Conservation (phyloP, 768 basidiomycete species). For the Coprinopsis cinerea region DNA sequence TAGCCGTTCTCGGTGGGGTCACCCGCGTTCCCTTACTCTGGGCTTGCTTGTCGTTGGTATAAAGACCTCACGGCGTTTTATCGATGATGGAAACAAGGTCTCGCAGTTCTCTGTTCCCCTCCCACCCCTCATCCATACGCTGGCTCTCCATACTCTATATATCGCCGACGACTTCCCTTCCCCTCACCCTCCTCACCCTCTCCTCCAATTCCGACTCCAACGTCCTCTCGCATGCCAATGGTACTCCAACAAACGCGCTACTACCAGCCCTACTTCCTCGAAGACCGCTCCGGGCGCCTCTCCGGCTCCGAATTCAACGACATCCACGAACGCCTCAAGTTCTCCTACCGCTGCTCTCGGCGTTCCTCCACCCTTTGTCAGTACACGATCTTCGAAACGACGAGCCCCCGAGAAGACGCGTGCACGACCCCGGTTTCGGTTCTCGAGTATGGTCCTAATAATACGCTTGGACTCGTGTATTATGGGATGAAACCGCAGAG, state of each 20-base stretch:
- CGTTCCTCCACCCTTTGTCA: slow-evolving; percentile 28
- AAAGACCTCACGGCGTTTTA: too few species aligned
- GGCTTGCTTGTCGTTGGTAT: too few species aligned
- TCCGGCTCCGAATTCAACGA: slow-evolving; percentile 56
- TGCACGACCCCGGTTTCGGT: slow-evolving; percentile 33
- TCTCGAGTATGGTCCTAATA: slow-evolving; percentile 45
- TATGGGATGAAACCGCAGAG: slow-evolving; percentile 30
- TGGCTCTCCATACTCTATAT: too few species aligned
- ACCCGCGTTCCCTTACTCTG: too few species aligned
- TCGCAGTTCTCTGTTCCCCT: too few species aligned
- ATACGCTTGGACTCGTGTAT: slow-evolving; percentile 48
- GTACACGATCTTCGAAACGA: slow-evolving; percentile 49
- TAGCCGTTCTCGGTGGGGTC: too few species aligned
- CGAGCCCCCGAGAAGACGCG: slow-evolving; percentile 20
- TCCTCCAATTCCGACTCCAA: neutral
- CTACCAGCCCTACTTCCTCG: slow-evolving; percentile 57
- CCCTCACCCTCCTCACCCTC: neutral
- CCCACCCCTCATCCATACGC: too few species aligned
- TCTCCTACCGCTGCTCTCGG: slow-evolving; percentile 40
- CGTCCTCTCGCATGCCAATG: neutral
- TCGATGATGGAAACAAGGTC: too few species aligned
- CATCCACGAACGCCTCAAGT: slow-evolving; percentile 52
- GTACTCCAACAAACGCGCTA: slow-evolving; percentile 22
- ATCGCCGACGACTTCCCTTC: too few species aligned
- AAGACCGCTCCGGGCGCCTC: slow-evolving; percentile 53